Base-by-base conservation (phyloP, 2,329 filamentous ascomycete genomes). In the Coniochaeta pulveracea region DNA sequence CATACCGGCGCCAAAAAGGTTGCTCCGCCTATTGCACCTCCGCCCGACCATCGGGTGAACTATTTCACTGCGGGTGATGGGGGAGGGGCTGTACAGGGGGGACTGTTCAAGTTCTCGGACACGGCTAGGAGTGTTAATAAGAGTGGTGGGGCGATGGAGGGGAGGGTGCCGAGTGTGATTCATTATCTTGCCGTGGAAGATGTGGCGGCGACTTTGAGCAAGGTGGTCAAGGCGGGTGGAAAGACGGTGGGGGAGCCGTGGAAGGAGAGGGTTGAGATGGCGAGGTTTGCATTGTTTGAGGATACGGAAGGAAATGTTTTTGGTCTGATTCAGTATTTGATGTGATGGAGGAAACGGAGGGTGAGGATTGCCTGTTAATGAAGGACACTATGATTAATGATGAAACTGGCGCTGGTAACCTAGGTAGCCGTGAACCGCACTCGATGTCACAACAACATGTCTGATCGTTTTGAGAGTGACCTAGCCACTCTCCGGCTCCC, bases 251-350 rank as follows among this genome's bases (percentile, higher is more conserved):
- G 14, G 18, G 11, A 31, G 28, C 28, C 28, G 3, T 31, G 28
- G 28, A 31, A 19, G 28, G 28, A 31, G 28, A 21, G 28, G 28
- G 28, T 19, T 11, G 18, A 31, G 28, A 31, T 31, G 28, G 28
- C 28, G 18, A 3, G 19, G 28, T 31, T 31, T 31, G 28, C 28
- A 19, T 19, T 31, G 18, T 31, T 31, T 22, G 28, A 31, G 28
- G 28, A 31, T 11, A 31, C 28, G 11, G 28, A 31, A 19, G 28
- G 28, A 14, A 31, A 31, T 31, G 28, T 31, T 11, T 31, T 31
- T 31, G 28, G 28, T 17, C 16, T 31, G n/a, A 17, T 31, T 9
- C 28, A 31, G 28, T 31, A 31, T 9, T 18, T 31, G 28, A 21
- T 31, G 28, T 31, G 27, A 29, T 4, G 10, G 14, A 16, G 26